Base-by-base conservation (phyloP, 2,329 filamentous ascomycete genomes). In the Fusarium annulatum region DNA sequence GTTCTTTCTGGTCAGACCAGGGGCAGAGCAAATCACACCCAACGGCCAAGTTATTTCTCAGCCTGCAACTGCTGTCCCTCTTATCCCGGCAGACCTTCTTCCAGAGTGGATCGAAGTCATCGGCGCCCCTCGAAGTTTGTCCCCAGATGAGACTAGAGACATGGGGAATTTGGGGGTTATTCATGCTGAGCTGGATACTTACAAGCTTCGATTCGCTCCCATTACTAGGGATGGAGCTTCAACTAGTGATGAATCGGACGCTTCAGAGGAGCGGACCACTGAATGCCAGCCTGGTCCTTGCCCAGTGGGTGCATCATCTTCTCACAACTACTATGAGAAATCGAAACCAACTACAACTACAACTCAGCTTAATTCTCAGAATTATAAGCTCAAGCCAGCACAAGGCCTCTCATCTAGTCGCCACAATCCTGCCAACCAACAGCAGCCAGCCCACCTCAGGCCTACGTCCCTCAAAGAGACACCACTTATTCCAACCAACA, bases 41-140 rank as follows among this genome's bases (percentile, higher is more conserved):
- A 57, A 48, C 9, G 77, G 78, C 38, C 67, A 73, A 51, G 55
- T 79, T 19, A 41, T 79, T 34, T 58, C 64, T 26, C 71, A 73
- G 5, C 81, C 79, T 0, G 82, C 81, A 7, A 77, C 79, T 11
- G 82, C 87, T 7, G 86, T 89, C 2, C 88, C 88, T 11, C 82
- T 90, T n/a, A 82, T 90, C n/a, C 83, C 88, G 1, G 78, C 85
- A 18, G 88, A 89, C 75, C 82, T 88, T 67, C 83, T 90, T 0
- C 87, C 87, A 0, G 76, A 80, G 3, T 85, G 85, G 81, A 69
- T 88, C 8, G 79, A 84, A 9, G 76, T 87, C 16, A 64, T 81
- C 39, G 85, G 83, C 30, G 79, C 86, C 7, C 85, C 87, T 7
- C 84, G 85, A 10, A 73, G 81, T 58, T 78, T 88, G 18, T 73